phyloP scores from a whole-genome alignment of 2,329 filamentous ascomycete species.

The Pestalotiopsis sp. region DNA sequence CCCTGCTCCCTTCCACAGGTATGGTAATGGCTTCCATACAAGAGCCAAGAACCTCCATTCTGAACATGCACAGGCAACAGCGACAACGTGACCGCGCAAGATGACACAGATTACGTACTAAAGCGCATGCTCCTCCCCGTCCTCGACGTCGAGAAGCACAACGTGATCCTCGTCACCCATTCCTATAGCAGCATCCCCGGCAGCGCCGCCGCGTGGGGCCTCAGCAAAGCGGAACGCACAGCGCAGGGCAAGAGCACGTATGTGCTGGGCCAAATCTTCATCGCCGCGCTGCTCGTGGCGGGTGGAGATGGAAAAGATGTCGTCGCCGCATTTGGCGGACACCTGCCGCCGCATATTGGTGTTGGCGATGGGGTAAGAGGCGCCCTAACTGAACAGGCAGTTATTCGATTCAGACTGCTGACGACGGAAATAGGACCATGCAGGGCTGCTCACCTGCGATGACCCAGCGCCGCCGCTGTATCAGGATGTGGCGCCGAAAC shows the following conservation, averaged over 20 bases:
- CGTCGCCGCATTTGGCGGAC: neutral
- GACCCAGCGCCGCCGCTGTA: neutral
- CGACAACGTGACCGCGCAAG: constrained; percentile 9
- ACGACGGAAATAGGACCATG: neutral
- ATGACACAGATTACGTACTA: constrained; percentile 17
- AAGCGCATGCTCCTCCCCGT: constrained; percentile 12
- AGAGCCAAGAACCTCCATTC: neutral
- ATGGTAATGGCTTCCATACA: neutral
- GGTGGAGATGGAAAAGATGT: neutral
- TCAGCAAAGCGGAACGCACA: constrained; percentile 20
- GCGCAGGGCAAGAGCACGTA: constrained; percentile 19
- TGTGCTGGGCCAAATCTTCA: constrained; percentile 25
- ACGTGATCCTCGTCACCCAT: constrained; percentile 25
- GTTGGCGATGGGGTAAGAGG: neutral
- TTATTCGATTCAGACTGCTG: neutral
- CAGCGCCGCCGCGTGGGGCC: constrained; percentile 22
- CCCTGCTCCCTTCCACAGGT: neutral
- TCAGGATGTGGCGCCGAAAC: neutral
- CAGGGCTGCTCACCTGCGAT: neutral
- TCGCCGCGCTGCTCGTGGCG: constrained; percentile 8
- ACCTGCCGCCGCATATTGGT: neutral
- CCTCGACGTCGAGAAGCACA: constrained; percentile 18
- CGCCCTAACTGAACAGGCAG: neutral
- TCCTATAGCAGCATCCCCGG: constrained; percentile 27
- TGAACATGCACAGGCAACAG: neutral